phyloP scores from a whole-genome alignment of 257 asterid species.

The Mentha longifolia region DNA sequence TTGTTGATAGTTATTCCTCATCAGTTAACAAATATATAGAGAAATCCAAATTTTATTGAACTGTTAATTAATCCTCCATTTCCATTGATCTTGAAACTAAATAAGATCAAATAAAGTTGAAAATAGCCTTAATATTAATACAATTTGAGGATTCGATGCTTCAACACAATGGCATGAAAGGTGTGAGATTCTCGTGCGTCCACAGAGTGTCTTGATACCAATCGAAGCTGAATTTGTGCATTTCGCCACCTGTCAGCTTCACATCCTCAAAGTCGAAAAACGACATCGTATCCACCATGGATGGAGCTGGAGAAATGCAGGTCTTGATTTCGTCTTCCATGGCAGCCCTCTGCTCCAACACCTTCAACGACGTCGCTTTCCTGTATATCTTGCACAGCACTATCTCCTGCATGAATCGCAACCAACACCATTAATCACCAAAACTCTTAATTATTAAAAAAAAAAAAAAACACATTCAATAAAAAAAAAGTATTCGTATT shows the following conservation, averaged over 20 bases:
- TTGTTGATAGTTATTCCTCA: background rate
- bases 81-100: background rate
- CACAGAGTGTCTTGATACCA: constrained; percentile 1
- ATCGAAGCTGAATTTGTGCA: background rate
- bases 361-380: constrained; percentile 72
- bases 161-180: constrained; percentile 10
- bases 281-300: background rate
- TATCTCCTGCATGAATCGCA: constrained; percentile 49
- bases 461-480: background rate
- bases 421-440: background rate
- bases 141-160: too few species aligned
- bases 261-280: background rate
- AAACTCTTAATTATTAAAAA: background rate
- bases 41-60: background rate
- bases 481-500: too few species aligned
- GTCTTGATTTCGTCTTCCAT: constrained; percentile 45
- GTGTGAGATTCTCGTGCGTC: background rate
- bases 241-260: background rate
- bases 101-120: background rate
- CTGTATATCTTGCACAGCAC: constrained; percentile 72
- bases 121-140: too few species aligned
- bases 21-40: background rate
- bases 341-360: constrained; percentile 71
- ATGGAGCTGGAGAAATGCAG: constrained; percentile 21
- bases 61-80: background rate